Evolutionary conservation across 768 basidiomycete species (phyloP).

Genomic region (Lentinus brumalis): DNA sequence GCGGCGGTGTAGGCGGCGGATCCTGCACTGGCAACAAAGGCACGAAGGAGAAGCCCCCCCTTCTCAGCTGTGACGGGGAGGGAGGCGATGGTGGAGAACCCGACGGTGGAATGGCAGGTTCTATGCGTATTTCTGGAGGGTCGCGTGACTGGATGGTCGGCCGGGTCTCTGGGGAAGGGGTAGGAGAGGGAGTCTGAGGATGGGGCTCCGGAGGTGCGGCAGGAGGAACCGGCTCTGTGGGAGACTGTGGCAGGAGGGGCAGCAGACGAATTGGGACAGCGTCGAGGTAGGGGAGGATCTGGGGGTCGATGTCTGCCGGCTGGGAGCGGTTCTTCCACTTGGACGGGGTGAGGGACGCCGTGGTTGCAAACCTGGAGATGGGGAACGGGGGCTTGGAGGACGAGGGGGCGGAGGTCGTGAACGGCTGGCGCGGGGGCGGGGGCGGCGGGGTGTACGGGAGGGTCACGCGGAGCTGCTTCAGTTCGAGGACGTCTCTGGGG

Average conservation of each 20-base stretch:
- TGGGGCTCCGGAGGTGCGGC: constrained; percentile 7
- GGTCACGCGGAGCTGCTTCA: constrained; percentile 68
- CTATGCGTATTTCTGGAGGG: constrained; percentile 16
- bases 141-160: constrained; percentile 7
- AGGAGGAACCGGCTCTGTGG: background rate
- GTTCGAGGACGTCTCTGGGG: constrained; percentile 47
- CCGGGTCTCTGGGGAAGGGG: constrained; percentile 15
- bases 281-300: constrained; percentile 35
- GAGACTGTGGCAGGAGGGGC: constrained; percentile 44
- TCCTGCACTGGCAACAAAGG: constrained; percentile 30
- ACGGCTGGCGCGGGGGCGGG: constrained; percentile 26
- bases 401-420: constrained; percentile 39
- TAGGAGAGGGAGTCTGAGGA: constrained; percentile 13
- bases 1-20: constrained; percentile 7
- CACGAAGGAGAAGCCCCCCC: constrained; percentile 25
- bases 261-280: constrained; percentile 65
- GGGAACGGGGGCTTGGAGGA: constrained; percentile 44
- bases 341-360: constrained; percentile 44
- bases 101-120: background rate
- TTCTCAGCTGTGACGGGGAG: constrained; percentile 5
- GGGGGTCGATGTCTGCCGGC: constrained; percentile 23
- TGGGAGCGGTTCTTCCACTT: constrained; percentile 34
- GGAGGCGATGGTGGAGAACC: background rate
- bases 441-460: constrained; percentile 46
- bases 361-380: constrained; percentile 39